Percentiles rank a stretch among this genome's conserved stretches.
Conservation (phyloP, 768 basidiomycete genomes). For the Podaxis pistillaris region DNA sequence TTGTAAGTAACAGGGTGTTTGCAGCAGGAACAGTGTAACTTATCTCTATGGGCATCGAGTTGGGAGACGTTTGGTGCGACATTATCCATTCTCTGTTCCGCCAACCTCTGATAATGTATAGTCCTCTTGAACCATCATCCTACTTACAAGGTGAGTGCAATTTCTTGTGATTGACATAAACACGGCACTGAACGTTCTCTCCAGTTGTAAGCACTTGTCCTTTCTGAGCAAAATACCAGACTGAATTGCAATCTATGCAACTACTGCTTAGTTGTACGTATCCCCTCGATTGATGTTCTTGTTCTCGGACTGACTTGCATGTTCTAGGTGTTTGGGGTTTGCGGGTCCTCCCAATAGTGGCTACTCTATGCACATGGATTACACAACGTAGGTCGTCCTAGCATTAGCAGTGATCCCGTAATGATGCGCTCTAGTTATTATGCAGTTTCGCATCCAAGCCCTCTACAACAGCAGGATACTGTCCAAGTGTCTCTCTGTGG, state of each 20-base stretch:
- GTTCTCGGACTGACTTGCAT: background rate
- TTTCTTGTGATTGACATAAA: background rate
- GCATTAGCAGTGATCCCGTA: background rate
- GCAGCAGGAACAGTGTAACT: background rate
- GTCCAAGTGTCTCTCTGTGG: slow-evolving; percentile 15
- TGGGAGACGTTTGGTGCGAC: slow-evolving; percentile 4
- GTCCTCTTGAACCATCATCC: background rate
- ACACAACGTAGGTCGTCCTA: slow-evolving; percentile 21
- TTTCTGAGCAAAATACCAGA: background rate
- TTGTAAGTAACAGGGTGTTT: slow-evolving; percentile 16
- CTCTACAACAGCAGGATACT: slow-evolving; percentile 21
- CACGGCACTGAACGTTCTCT: background rate
- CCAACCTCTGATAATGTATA: background rate
- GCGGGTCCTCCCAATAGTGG: slow-evolving; percentile 19
- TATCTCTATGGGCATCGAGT: background rate
- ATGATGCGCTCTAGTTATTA: slow-evolving; percentile 20
- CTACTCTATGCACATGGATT: slow-evolving; percentile 13
- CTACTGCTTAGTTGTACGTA: slow-evolving; percentile 18
- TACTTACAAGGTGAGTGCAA: background rate
- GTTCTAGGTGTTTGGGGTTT: slow-evolving; percentile 23
- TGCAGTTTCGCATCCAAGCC: slow-evolving; percentile 16
- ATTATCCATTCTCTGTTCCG: background rate
- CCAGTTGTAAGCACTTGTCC: slow-evolving; percentile 4
- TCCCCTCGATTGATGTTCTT: background rate
- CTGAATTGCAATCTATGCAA: background rate